Evolutionary conservation across 2,329 filamentous ascomycete genomes (phyloP), one percentile per base, ranked within the genome.

Genomic region (Fragosphaeria purpurea): DNA sequence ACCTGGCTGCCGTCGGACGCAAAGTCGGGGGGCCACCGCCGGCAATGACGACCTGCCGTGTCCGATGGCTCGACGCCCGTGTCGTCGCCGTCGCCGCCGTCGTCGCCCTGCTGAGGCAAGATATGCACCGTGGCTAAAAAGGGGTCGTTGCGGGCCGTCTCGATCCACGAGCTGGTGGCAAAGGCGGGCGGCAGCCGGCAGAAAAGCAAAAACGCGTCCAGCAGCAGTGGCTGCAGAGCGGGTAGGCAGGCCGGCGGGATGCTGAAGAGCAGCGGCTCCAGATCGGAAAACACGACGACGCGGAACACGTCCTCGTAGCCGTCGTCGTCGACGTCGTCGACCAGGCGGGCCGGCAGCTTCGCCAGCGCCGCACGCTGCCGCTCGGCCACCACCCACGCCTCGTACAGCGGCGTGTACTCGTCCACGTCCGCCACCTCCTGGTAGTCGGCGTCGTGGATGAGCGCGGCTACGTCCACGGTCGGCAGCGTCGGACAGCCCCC

Each of bases 271-370:
- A 85, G 73, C 0, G 77, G 72, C 54, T 80, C 69, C 22, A 96
- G 71, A 62, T 97, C 93, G 0, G 81, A 78, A 58, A 83, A 89
- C 60, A 96, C 78, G 44, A 95, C 77, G 4, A 93, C 79, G 38
- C 89, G 78, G 57, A 86, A 95, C 0, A 88, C 86, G 60, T 96
- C 91, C 52, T 90, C 84, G 56, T 88, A 84, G 12, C 76, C 78
- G 2, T 89, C 84, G 55, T 88, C 84, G 12, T 76, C 78, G 2
- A 79, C 75, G 32, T 88, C 82, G 62, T 96, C 88, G 53, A 85
- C 71, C 0, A 85, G 85, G 46, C 86, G 79, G 12, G 86, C 86
- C 6, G 89, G 87, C 50, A 82, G 69, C 41, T 69, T 71, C 7
- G 83, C 73, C 41, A 68, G 66, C 11, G 60, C 55, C 1, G 70